Percentiles rank a stretch among this genome's conserved stretches.
Conservation (phyloP, 805 yeast genomes). For the Metschnikowia corniflorae region DNA sequence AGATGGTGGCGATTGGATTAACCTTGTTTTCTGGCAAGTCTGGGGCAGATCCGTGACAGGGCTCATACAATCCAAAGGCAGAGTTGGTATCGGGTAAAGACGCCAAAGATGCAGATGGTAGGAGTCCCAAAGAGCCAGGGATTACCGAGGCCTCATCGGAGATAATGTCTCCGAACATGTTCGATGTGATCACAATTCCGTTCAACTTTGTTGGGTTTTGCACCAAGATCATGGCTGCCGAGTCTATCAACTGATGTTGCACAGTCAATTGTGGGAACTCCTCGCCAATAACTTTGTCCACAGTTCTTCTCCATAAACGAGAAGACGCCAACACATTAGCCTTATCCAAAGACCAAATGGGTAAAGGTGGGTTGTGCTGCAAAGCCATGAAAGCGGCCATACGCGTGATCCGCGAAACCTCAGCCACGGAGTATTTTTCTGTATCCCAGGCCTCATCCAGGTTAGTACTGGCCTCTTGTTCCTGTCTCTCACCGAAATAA, state of each 20-base stretch:
- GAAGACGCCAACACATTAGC: slow-evolving; percentile 97
- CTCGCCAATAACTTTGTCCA: slow-evolving; percentile 72
- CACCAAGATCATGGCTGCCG: slow-evolving; percentile 97
- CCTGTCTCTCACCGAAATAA: slow-evolving; percentile 93
- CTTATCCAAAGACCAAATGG: slow-evolving; percentile 94
- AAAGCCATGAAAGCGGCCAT: slow-evolving; percentile 98
- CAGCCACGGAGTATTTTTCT: slow-evolving; percentile 86
- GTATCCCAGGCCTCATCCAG: slow-evolving; percentile 86
- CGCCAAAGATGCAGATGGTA: slow-evolving; percentile 95
- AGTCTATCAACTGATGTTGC: slow-evolving; percentile 94
- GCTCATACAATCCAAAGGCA: slow-evolving; percentile 96
- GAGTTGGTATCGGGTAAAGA: slow-evolving; percentile 93
- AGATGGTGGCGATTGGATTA: slow-evolving; percentile 91
- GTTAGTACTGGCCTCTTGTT: slow-evolving; percentile 69
- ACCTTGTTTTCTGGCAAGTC: slow-evolving; percentile 85
- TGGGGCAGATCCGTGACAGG: slow-evolving; percentile 98
- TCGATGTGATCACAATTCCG: slow-evolving; percentile 88
- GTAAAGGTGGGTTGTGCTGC: slow-evolving; percentile 90
- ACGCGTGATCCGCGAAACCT: slow-evolving; percentile 92
- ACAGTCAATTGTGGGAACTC: slow-evolving; percentile 89
- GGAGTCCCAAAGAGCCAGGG: slow-evolving; percentile 94
- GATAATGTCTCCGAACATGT: slow-evolving; percentile 98
- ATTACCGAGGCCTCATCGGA: slow-evolving; percentile 97
- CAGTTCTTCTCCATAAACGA: slow-evolving; percentile 94
- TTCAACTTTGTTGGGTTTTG: slow-evolving; percentile 88